These are phyloP conservation scores for Vitis labrusca DNA, from an alignment of 164 flowering plant genomes.

Conservation along the genomic window DNA sequence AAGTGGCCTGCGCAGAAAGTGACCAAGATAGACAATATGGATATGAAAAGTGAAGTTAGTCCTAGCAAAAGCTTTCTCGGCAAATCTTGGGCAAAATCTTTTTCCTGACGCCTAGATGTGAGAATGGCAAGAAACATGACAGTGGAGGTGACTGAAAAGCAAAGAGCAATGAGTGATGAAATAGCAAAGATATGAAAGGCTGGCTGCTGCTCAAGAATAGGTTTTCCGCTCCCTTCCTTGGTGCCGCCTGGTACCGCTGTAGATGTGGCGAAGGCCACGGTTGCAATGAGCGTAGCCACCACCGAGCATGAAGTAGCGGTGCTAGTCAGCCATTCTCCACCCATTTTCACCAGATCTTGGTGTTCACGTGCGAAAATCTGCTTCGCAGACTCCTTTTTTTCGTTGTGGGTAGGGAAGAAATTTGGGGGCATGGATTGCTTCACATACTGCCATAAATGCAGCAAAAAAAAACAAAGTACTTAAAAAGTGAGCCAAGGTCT, in stretches of 20 bases:
- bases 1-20: constrained; percentile 27
- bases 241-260: constrained; percentile 23
- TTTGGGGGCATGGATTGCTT: constrained; percentile 10
- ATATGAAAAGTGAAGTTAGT: constrained; percentile 18
- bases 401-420: constrained; percentile 11
- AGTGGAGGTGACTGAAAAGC: constrained; percentile 24
- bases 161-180: constrained; percentile 22
- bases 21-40: constrained; percentile 23
- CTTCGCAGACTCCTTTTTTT: constrained; percentile 7
- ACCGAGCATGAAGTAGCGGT: constrained; percentile 28
- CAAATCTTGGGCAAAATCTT: constrained; percentile 13
- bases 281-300: constrained; percentile 28
- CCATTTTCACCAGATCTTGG: neutral
- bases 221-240: constrained; percentile 13
- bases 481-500: too few relatives aligned
- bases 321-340: constrained; percentile 20
- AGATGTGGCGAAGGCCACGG: constrained; percentile 29
- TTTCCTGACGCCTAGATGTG: constrained; percentile 19
- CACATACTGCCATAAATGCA: constrained; percentile 18
- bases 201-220: constrained; percentile 5
- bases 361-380: constrained; percentile 17
- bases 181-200: constrained; percentile 22
- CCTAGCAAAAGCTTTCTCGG: constrained; percentile 26
- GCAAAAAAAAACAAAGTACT: too few relatives aligned
- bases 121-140: constrained; percentile 21